Base-by-base conservation (phyloP, 1,284 basidiomycete species). In the Flammula alnicola region DNA sequence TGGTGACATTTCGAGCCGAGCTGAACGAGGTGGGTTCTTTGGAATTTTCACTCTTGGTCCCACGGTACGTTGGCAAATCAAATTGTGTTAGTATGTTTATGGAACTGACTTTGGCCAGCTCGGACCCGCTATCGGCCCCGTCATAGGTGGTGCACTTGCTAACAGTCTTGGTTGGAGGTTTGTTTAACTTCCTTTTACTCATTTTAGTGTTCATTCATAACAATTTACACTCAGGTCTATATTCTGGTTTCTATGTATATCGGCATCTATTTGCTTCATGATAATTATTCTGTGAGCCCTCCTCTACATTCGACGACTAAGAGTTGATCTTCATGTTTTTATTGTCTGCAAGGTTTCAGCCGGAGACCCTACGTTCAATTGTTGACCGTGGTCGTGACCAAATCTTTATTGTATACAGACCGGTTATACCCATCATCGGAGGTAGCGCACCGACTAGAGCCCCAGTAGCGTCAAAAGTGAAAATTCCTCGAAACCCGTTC, bases 291-390 rank as follows among this genome's bases (percentile, higher is more conserved):
- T n/a, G n/a, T n/a, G n/a, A n/a, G n/a, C n/a, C n/a, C n/a, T n/a
- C n/a, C n/a, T n/a, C n/a, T n/a, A n/a, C n/a, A n/a, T n/a, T n/a
- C n/a, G n/a, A n/a, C n/a, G 6, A 19, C 25, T 44, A 14, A 38
- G 84, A 88, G 58, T 75, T 86, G 2, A 88, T 92, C 19, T 93
- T 92, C 63, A 92, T 88, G 88, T 87, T 92, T 60, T 67, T 91
- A 6, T 79, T 77, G 45, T 90, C 89, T 3, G 62, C 78, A 48
- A 77, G 80, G 7, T 71, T 83, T 50, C 67, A 86, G 3, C 86
- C 85, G 3, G 86, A 88, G 62, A 87, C 86, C 0, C 63, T 86
- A 4, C 76, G 78, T 7, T 56, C 66, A 10, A 65, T n/a, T n/a
- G n/a, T n/a, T n/a, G n/a, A n/a, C n/a, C n/a, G n/a, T n/a, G n/a